A percentile compares a stretch with the other conserved stretches of the same genome.
Conservation (phyloP, 2,329 filamentous ascomycete genomes). For the Xylaria sp. region DNA sequence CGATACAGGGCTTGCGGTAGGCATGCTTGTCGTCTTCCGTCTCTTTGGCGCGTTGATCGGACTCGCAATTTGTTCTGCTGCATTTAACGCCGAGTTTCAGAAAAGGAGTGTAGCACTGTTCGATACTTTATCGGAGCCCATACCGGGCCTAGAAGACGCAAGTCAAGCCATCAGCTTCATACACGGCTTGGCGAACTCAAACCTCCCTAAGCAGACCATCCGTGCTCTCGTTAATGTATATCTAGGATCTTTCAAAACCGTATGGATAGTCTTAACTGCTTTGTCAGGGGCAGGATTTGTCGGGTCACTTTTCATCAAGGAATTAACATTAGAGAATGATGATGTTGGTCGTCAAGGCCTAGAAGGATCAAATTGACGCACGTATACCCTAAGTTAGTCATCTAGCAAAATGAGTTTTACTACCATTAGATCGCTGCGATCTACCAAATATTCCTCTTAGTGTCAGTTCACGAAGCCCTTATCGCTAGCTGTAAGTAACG, state of each 20-base stretch:
- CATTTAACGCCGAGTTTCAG: constrained; percentile 45
- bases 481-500: no score
- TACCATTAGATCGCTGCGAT: neutral
- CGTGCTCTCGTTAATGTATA: neutral
- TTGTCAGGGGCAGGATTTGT: constrained; percentile 1
- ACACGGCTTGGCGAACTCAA: neutral
- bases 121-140: neutral
- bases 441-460: no score
- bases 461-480: no score
- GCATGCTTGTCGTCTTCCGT: constrained; percentile 49
- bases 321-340: constrained; percentile 8
- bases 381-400: neutral
- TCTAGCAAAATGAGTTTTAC: neutral
- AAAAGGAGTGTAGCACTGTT: neutral
- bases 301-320: constrained; percentile 5
- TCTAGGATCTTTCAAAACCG: constrained; percentile 6
- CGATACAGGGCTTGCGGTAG: constrained; percentile 51
- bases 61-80: constrained; percentile 48
- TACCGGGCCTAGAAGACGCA: neutral
- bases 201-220: neutral
- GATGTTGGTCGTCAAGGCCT: constrained; percentile 10
- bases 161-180: constrained; percentile 9
- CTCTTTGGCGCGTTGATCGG: constrained; percentile 53
- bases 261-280: constrained; percentile 8
- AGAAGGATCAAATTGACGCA: neutral